Evolutionary conservation across 257 asterid genomes (phyloP).

Genomic region (Solanum habrochaites): DNA sequence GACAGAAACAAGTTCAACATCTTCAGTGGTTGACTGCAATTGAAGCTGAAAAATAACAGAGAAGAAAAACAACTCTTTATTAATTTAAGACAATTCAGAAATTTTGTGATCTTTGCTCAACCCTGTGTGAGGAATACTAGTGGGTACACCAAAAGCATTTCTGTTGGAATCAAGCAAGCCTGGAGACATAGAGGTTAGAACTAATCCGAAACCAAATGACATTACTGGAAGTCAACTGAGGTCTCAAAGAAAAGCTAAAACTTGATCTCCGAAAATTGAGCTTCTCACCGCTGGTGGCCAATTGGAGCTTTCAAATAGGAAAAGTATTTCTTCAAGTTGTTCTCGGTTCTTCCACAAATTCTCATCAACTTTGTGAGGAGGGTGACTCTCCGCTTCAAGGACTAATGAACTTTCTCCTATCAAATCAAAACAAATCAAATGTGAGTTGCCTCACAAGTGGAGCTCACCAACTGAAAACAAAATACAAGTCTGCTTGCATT

Average conservation of each 20-base stretch:
- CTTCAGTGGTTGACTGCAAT: slow-evolving; percentile 33
- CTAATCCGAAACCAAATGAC: background rate
- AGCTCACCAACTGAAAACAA: background rate
- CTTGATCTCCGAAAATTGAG: background rate
- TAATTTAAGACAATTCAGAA: background rate
- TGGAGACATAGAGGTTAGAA: background rate
- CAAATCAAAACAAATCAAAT: slow-evolving; percentile 1
- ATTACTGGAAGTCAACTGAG: background rate
- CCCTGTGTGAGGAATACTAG: background rate
- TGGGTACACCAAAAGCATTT: background rate
- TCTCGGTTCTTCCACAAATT: slow-evolving; percentile 96
- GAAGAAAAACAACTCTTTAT: background rate
- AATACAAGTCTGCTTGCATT: background rate
- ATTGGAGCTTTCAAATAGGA: slow-evolving; percentile 43
- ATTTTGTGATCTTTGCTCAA: background rate
- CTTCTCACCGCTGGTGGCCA: slow-evolving; percentile 63
- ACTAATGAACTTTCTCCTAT: slow-evolving; percentile 56
- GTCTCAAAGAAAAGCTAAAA: background rate
- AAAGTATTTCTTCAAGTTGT: slow-evolving; percentile 81
- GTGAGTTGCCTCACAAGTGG: background rate
- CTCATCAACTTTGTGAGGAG: slow-evolving; percentile 96
- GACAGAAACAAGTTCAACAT: slow-evolving; percentile 39
- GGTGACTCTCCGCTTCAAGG: slow-evolving; percentile 60
- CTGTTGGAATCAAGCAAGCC: background rate
- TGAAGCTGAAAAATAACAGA: slow-evolving; percentile 37